Base-by-base conservation (phyloP, 768 basidiomycete genomes). In the Mycena belliarum region DNA sequence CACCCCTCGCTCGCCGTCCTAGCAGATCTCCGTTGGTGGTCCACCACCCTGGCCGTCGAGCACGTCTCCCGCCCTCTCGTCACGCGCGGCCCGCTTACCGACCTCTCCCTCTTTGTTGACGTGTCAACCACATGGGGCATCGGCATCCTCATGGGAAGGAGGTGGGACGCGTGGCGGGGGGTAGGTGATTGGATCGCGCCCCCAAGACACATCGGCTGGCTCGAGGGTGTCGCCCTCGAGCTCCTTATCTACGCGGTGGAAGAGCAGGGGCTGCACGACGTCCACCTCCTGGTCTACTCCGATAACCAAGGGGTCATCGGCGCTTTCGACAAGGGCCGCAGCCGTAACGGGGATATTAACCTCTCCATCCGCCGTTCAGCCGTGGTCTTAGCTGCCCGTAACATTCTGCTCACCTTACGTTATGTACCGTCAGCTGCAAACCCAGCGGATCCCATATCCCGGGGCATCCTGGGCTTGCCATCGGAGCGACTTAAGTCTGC, bases 111-210 rank as follows among this genome's bases (percentile, higher is more conserved):
- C n/a, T 43, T 9, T 21, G 41, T 41, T 12, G 68, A 68, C 41
- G 66, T 69, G 11, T 69, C 68, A 3, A 68, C 64, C 0, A 45
- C 56, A 11, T 70, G 60, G 57, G 70, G 70, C 24, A 68, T 70
- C 23, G 70, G 70, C 1, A 42, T 71, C 14, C 24, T 59, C 11
- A 42, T 66, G 24, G 56, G 54, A 15, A 49, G 37, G 0, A 32
- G 28, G 3, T 71, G 68, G 68, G 55, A 55, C 16, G 60, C 61
- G 14, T 67, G 54, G 43, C 33, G 51, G n/a, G 47, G 63, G 0
- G 18, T 8, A 3, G 26, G 23, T 6, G 43, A 38, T 18, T 69
- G 69, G 67, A 57, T 57, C 16, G 16, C 16, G 5, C 38, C 35
- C 0, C 52, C 46, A 6, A 44, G 60, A 7, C 60, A 65, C 55